phyloP scores from a whole-genome alignment of 257 asterid genomes.

The Rehmannia glutinosa region DNA sequence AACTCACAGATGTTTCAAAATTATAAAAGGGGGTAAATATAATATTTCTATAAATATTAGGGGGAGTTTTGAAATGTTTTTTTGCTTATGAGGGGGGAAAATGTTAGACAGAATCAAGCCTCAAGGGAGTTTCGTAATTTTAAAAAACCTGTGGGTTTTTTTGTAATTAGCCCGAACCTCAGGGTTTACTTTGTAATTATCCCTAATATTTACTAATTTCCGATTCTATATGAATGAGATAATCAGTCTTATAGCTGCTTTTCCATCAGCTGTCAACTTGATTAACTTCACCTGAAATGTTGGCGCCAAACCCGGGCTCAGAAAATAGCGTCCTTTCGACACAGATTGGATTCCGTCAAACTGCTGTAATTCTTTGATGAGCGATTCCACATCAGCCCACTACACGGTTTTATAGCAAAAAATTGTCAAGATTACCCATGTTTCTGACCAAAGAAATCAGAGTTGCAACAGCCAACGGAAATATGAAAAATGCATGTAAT shows the following conservation, averaged over 20 bases:
- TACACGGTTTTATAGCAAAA: slow-evolving; percentile 21
- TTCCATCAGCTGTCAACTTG: neutral
- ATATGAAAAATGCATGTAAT: neutral
- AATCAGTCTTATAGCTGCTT: neutral
- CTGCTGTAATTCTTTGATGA: slow-evolving; percentile 61
- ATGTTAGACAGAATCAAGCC: too few species aligned
- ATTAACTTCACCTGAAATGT: slow-evolving; percentile 74
- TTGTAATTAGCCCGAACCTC: too few species aligned
- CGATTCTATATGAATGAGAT: neutral
- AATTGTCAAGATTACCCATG: neutral
- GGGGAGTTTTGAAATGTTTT: too few species aligned
- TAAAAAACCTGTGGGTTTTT: too few species aligned
- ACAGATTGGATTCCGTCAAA: slow-evolving; percentile 76
- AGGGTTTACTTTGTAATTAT: too few species aligned
- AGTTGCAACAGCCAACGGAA: neutral
- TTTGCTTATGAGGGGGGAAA: too few species aligned
- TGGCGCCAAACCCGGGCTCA: slow-evolving; percentile 97
- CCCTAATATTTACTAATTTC: neutral
- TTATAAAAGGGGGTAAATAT: too few species aligned
- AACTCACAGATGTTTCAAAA: too few species aligned
- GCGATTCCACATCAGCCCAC: slow-evolving; percentile 90
- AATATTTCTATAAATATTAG: too few species aligned
- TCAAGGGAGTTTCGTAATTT: too few species aligned
- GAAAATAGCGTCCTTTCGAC: slow-evolving; percentile 72
- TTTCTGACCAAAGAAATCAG: neutral